Evolutionary conservation across 306 rosid genomes (phyloP).

Genomic region (Dalbergia cultrata): DNA sequence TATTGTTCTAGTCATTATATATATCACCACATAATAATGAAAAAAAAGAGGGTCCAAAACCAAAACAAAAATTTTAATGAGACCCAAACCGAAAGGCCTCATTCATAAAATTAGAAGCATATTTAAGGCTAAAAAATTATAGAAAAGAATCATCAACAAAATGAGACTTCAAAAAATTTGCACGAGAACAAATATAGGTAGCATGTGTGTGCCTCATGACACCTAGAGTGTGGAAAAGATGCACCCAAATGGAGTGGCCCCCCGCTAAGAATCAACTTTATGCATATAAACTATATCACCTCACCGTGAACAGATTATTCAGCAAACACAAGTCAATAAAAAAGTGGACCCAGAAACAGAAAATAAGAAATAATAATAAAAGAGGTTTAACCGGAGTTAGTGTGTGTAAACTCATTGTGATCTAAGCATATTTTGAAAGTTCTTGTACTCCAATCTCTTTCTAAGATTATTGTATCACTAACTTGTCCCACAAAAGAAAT

Average conservation of each 20-base stretch:
- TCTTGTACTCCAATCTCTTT: conserved; percentile 3
- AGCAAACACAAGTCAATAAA: conserved; percentile 5
- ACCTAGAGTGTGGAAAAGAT: not conserved
- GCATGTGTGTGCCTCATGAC: too few relatives aligned
- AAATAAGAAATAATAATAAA: not conserved
- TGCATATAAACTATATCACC: not conserved
- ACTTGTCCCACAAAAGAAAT: not conserved
- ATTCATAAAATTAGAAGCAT: too few relatives aligned
- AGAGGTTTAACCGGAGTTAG: too few relatives aligned
- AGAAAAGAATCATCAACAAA: not conserved
- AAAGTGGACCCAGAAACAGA: not conserved
- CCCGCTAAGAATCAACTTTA: not conserved
- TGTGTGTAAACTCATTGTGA: not conserved
- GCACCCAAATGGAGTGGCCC: not conserved
- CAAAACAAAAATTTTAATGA: not conserved
- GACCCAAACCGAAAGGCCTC: too few relatives aligned
- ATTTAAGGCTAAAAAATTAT: not conserved
- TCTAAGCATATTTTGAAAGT: not conserved
- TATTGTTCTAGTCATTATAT: too few relatives aligned
- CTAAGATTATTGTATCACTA: not conserved
- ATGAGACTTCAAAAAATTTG: too few relatives aligned
- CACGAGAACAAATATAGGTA: too few relatives aligned
- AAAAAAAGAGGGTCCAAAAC: not conserved
- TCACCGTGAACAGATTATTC: not conserved
- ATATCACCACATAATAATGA: too few relatives aligned